Conservation (phyloP, 768 basidiomycete species). For the Suillus spraguei region DNA sequence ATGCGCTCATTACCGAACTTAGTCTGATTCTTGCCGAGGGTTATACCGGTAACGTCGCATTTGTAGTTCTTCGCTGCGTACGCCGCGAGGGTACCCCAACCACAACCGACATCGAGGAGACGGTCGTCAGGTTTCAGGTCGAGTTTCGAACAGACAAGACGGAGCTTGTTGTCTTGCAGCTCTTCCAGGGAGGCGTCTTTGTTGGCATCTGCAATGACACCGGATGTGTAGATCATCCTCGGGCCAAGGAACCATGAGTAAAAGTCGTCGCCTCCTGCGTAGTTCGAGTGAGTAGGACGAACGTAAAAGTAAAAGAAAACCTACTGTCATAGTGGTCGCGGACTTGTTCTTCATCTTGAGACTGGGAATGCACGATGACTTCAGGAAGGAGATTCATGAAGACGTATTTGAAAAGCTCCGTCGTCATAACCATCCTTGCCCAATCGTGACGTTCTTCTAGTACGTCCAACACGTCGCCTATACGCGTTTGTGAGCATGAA, state of each 20-base stretch:
- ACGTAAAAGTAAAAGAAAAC: conserved; percentile 26
- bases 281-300: conserved; percentile 6
- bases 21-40: conserved; percentile 88
- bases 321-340: conserved; percentile 92
- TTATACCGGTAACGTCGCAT: conserved; percentile 96
- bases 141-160: conserved; percentile 93
- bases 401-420: conserved; percentile 93
- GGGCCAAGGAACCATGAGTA: conserved; percentile 96
- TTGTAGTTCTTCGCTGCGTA: conserved; percentile 97
- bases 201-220: conserved; percentile 74
- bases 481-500: conserved; percentile 5
- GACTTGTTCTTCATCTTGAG: conserved; percentile 94
- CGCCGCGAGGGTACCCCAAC: conserved; percentile 95
- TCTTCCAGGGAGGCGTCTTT: conserved; percentile 84
- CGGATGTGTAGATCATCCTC: conserved; percentile 98
- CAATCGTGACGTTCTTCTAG: conserved; percentile 97
- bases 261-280: conserved; percentile 88
- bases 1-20: conserved; percentile 92
- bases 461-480: conserved; percentile 91
- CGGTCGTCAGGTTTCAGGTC: conserved; percentile 85
- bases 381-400: conserved; percentile 89
- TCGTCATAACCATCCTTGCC: conserved; percentile 89
- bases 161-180: conserved; percentile 98
- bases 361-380: conserved; percentile 86
- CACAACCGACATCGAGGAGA: conserved; percentile 85